Conservation (phyloP, 2,329 filamentous ascomycete species). For the Rachicladosporium sp. region DNA sequence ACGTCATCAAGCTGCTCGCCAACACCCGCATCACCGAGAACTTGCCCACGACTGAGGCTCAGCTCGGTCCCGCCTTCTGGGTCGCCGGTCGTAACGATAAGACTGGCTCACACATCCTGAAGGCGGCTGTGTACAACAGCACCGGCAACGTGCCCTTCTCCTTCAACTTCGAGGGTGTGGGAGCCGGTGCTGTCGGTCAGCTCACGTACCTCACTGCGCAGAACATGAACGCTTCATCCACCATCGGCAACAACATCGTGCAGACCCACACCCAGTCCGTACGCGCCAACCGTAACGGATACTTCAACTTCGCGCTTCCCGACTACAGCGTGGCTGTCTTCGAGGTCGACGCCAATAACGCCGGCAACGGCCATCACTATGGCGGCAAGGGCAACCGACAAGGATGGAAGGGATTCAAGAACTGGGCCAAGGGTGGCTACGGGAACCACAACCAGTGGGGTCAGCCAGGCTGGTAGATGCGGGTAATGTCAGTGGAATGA, state of each 20-base stretch:
- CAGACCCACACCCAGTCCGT: slow-evolving; percentile 29
- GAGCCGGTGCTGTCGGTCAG: slow-evolving; percentile 20
- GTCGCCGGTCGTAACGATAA: slow-evolving; percentile 30
- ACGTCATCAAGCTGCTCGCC: slow-evolving; percentile 30
- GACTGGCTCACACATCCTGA: slow-evolving; percentile 30
- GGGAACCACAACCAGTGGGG: background rate
- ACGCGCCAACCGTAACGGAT: slow-evolving; percentile 33
- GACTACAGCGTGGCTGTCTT: slow-evolving; percentile 46
- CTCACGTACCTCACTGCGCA: slow-evolving; percentile 33
- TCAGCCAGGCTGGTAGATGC: too few species aligned
- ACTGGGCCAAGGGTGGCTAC: slow-evolving; percentile 3
- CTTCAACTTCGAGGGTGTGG: slow-evolving; percentile 26
- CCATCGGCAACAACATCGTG: slow-evolving; percentile 38
- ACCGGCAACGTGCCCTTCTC: slow-evolving; percentile 26
- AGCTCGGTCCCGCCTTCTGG: slow-evolving; percentile 33
- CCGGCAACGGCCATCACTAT: slow-evolving; percentile 6
- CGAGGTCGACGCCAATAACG: slow-evolving; percentile 20
- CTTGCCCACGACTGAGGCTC: slow-evolving; percentile 27
- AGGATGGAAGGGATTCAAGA: slow-evolving; percentile 10
- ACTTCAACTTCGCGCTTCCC: slow-evolving; percentile 42
- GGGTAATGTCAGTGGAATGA: too few species aligned
- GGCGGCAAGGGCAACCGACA: slow-evolving; percentile 2
- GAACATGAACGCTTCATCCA: slow-evolving; percentile 13
- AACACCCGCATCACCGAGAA: slow-evolving; percentile 33
- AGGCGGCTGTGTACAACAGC: slow-evolving; percentile 38